phyloP scores from a whole-genome alignment of 441 rosid species.

The Eruca vesicaria region DNA sequence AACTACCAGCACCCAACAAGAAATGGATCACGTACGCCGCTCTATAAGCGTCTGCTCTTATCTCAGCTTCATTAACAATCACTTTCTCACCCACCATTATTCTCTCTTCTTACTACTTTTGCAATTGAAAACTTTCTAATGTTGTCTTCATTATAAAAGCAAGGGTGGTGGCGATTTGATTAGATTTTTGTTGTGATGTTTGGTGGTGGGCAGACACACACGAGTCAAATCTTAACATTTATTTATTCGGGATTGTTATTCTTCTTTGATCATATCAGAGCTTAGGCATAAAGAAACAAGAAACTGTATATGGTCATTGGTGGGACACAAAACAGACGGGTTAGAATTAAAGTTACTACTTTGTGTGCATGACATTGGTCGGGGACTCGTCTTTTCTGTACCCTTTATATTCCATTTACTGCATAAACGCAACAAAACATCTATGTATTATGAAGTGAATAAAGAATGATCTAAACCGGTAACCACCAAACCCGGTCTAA shows the following conservation, averaged over 20 bases:
- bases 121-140: neutral
- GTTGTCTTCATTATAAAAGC: slow-evolving; percentile 32
- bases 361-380: neutral
- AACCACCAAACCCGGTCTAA: slow-evolving; percentile 7
- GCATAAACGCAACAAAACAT: neutral
- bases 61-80: slow-evolving; percentile 32
- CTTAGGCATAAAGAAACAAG: neutral
- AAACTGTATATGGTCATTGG: neutral
- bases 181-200: slow-evolving; percentile 15
- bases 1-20: slow-evolving; percentile 85
- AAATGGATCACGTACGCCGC: slow-evolving; percentile 79
- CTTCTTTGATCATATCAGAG: neutral
- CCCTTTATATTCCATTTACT: neutral
- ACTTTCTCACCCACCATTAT: slow-evolving; percentile 33
- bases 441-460: slow-evolving; percentile 43
- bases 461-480: slow-evolving; percentile 53
- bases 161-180: slow-evolving; percentile 9
- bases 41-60: slow-evolving; percentile 63
- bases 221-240: too few relatives aligned
- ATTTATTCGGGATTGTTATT: neutral
- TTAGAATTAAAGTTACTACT: neutral
- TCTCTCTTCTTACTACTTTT: slow-evolving; percentile 2
- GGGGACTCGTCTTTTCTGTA: neutral
- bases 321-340: neutral
- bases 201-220: neutral